phyloP scores from a whole-genome alignment of 176 grass and related monocot genomes.

The Triticum monococcum region DNA sequence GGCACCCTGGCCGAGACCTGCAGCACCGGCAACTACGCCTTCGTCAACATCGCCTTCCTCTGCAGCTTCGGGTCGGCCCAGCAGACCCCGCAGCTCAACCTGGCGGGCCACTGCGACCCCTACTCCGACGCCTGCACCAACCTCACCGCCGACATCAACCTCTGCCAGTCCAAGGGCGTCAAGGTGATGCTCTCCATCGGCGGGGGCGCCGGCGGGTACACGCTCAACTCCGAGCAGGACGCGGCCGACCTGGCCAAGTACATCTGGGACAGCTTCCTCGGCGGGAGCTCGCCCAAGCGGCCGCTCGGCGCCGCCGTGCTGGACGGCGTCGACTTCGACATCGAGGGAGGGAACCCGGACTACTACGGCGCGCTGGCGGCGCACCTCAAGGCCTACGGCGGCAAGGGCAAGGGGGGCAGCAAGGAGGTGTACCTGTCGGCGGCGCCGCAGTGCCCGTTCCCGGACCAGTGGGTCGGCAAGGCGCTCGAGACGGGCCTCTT shows the following conservation, averaged over 20 bases:
- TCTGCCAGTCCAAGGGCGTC: constrained; percentile 50
- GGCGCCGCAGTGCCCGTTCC: constrained; percentile 62
- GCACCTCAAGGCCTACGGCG: constrained; percentile 1
- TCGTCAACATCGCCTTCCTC: constrained; percentile 65
- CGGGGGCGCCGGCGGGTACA: constrained; percentile 50
- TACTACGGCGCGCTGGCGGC: constrained; percentile 15
- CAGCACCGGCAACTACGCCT: constrained; percentile 51
- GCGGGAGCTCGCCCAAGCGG: constrained; percentile 20
- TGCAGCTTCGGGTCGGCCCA: constrained; percentile 53
- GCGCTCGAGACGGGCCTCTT: constrained; percentile 55
- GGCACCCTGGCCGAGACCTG: constrained; percentile 61
- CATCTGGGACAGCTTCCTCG: constrained; percentile 60
- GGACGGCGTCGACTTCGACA: not conserved
- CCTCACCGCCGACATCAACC: constrained; percentile 45
- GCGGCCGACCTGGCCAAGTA: constrained; percentile 38
- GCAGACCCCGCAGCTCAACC: constrained; percentile 48
- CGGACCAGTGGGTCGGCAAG: constrained; percentile 45
- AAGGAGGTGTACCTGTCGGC: constrained; percentile 52
- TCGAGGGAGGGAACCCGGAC: not conserved
- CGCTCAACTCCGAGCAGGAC: constrained; percentile 39
- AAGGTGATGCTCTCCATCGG: constrained; percentile 73
- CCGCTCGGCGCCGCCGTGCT: constrained; percentile 33
- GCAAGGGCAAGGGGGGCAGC: not conserved
- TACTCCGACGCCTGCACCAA: constrained; percentile 45
- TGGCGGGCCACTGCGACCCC: constrained; percentile 66